These are phyloP conservation scores for Wickerhamiella sergipiensis DNA, from an alignment of 805 yeast genomes.

Conservation along the genomic window DNA sequence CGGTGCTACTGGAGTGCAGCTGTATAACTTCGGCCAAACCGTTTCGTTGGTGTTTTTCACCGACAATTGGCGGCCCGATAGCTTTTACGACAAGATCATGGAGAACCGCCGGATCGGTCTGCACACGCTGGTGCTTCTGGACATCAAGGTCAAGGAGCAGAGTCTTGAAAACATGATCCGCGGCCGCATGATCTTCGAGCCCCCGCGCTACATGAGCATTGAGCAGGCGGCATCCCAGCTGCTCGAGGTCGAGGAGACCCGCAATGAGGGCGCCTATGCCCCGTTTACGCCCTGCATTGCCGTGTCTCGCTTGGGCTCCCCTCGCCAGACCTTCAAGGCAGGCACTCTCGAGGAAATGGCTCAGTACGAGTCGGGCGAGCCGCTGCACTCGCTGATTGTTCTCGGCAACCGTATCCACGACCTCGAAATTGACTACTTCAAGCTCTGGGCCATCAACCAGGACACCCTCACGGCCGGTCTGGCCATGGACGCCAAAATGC, in stretches of 20 bases:
- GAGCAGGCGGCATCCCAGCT: conserved; percentile 80
- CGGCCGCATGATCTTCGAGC: conserved; percentile 84
- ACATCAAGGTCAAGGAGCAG: conserved; percentile 94
- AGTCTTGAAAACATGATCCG: conserved; percentile 87
- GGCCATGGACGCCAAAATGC: conserved; percentile 23
- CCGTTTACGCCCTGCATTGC: conserved; percentile 88
- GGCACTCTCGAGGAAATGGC: conserved; percentile 69
- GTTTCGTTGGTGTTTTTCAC: conserved; percentile 94
- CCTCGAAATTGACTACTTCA: conserved; percentile 71
- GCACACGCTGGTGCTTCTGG: conserved; percentile 78
- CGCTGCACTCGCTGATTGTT: conserved; percentile 81
- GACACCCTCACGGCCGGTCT: conserved; percentile 37
- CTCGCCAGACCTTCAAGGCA: conserved; percentile 67
- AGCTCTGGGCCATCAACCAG: conserved; percentile 57
- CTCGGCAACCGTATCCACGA: conserved; percentile 90
- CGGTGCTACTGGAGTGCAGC: conserved; percentile 93
- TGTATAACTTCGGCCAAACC: conserved; percentile 92
- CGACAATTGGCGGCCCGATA: conserved; percentile 91
- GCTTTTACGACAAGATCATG: conserved; percentile 76
- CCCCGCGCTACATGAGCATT: conserved; percentile 92
- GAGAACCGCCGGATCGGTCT: conserved; percentile 85
- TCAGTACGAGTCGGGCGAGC: conserved; percentile 83
- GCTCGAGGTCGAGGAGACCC: conserved; percentile 70
- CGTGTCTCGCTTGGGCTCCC: conserved; percentile 81
- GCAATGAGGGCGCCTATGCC: conserved; percentile 68